These are phyloP conservation scores for Triticum dicoccoides DNA, from an alignment of 176 grass and related monocot species.

Conservation along the genomic window DNA sequence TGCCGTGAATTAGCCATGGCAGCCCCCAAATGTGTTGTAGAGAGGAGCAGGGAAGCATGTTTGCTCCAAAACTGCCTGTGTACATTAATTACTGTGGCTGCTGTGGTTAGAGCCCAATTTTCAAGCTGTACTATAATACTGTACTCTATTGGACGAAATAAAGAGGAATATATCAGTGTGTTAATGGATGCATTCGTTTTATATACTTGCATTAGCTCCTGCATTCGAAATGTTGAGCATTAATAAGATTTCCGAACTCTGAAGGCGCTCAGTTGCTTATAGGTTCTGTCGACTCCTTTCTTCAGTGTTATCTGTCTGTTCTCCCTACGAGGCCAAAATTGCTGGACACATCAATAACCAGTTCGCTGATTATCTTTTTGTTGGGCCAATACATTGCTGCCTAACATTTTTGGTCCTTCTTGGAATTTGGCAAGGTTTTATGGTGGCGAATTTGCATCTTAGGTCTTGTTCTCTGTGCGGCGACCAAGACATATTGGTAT, in stretches of 20 bases:
- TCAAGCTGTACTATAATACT: conserved; percentile 20
- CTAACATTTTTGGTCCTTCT: background rate
- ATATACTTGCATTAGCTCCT: background rate
- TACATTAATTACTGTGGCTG: conserved; percentile 26
- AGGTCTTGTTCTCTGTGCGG: background rate
- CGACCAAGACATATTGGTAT: background rate
- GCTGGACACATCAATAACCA: background rate
- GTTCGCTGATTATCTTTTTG: background rate
- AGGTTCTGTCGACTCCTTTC: background rate
- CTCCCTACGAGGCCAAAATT: background rate
- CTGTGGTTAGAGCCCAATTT: conserved; percentile 39
- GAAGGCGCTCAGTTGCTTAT: background rate
- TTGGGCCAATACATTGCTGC: background rate
- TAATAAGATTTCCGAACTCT: background rate
- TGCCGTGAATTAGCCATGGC: conserved; percentile 37
- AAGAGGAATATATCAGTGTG: conserved; percentile 28
- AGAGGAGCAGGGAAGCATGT: conserved; percentile 5
- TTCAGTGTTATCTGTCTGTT: background rate
- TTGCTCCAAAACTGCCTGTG: conserved; percentile 23
- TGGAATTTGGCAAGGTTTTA: background rate
- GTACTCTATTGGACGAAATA: conserved; percentile 14
- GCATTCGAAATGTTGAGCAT: background rate
- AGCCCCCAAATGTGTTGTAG: conserved; percentile 26
- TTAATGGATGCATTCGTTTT: background rate
- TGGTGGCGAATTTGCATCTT: background rate